These are phyloP conservation scores for Pueraria montana DNA, from an alignment of 306 rosid species.

Conservation along the genomic window DNA sequence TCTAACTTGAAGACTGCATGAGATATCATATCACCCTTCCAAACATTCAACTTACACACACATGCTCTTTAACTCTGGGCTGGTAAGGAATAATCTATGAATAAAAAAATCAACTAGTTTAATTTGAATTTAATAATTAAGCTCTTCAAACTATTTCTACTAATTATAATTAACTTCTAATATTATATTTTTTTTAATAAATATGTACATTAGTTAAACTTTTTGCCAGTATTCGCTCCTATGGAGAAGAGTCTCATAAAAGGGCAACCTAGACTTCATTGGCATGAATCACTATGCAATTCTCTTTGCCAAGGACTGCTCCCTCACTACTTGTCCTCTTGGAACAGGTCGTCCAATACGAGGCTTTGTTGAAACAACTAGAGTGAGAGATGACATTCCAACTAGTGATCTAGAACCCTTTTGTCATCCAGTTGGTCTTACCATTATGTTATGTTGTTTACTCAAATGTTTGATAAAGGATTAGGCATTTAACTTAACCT, in stretches of 20 bases:
- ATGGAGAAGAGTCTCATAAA: constrained; percentile 56
- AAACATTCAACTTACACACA: too few relatives aligned
- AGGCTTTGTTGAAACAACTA: constrained; percentile 50
- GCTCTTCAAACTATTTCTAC: too few relatives aligned
- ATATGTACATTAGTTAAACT: too few relatives aligned
- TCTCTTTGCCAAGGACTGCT: constrained; percentile 63
- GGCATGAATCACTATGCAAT: constrained; percentile 69
- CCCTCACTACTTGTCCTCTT: constrained; percentile 49
- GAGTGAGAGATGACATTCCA: constrained; percentile 60
- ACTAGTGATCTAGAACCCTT: constrained; percentile 49
- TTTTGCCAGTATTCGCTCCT: constrained; percentile 58
- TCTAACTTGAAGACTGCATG: too few relatives aligned
- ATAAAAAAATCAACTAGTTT: too few relatives aligned
- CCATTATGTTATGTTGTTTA: constrained; percentile 45
- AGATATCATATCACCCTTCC: too few relatives aligned
- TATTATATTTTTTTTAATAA: too few relatives aligned
- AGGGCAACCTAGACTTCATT: constrained; percentile 67
- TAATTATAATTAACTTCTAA: too few relatives aligned
- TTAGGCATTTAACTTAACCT: not conserved
- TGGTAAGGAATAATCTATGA: too few relatives aligned
- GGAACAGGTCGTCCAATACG: constrained; percentile 52
- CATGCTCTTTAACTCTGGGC: too few relatives aligned
- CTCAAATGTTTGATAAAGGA: not conserved
- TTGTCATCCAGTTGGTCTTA: not conserved
- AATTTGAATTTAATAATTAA: too few relatives aligned